Evolutionary conservation across 2,329 filamentous ascomycete species (phyloP).

Genomic region (Cytospora chrysosperma): DNA sequence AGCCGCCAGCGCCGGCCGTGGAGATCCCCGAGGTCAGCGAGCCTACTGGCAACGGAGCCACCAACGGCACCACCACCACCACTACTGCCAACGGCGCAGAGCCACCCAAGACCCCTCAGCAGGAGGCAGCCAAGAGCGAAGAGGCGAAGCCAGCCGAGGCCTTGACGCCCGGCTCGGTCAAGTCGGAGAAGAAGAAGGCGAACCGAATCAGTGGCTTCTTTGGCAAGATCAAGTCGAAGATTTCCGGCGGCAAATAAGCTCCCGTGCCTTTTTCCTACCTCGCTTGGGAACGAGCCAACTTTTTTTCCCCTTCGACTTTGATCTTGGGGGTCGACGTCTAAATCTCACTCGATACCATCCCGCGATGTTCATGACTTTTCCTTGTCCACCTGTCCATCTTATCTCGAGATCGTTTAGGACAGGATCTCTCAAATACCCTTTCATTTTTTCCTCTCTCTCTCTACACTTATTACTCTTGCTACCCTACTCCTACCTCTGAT

Average conservation of each 20-base stretch:
- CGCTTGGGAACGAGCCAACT: neutral
- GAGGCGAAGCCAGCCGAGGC: conserved; percentile 18
- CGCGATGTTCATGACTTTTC: conserved; percentile 23
- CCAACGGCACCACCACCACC: conserved; percentile 6
- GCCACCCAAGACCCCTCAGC: conserved; percentile 22
- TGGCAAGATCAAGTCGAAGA: conserved; percentile 53
- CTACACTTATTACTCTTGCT: neutral
- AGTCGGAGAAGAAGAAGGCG: conserved; percentile 58
- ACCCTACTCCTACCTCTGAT: neutral
- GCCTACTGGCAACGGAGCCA: conserved; percentile 24
- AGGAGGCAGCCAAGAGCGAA: conserved; percentile 23
- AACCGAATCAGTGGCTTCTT: conserved; percentile 63
- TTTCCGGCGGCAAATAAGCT: conserved; percentile 28
- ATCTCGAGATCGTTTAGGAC: conserved; percentile 13
- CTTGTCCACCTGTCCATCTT: conserved; percentile 19
- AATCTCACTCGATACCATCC: conserved; percentile 11
- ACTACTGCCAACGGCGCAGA: conserved; percentile 25
- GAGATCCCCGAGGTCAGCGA: conserved; percentile 26
- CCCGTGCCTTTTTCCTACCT: neutral
- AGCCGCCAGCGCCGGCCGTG: conserved; percentile 25
- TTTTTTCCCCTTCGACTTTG: neutral
- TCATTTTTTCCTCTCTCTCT: conserved; percentile 7
- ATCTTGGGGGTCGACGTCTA: neutral
- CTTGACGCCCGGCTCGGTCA: conserved; percentile 30
- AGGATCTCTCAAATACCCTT: conserved; percentile 25